Base-by-base conservation (phyloP, 2,329 filamentous ascomycete genomes). In the Fusarium sp. region DNA sequence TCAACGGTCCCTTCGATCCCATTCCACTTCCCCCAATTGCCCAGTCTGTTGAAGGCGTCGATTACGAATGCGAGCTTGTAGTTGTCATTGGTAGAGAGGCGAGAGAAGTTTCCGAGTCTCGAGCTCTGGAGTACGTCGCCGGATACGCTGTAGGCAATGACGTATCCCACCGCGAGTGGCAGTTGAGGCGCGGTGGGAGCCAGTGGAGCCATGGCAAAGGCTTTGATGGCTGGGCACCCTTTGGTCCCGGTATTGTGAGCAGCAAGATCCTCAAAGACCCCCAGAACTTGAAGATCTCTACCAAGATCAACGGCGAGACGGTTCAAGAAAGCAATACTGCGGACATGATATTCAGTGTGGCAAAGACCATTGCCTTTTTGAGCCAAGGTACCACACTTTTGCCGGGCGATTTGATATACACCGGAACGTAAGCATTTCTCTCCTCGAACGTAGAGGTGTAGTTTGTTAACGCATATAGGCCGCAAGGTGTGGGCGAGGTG, bases 271-370 rank as follows among this genome's bases (percentile, higher is more conserved):
- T 48, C 11, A n/a, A 9, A 3, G 46, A 48, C 23, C 46, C 46
- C 1, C 30, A 48, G 30, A 48, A n/a, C 6, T 18, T 48, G 28
- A 34, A 34, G 28, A 36, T 50, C 6, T 50, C 46, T 1, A 34
- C 46, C 16, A 50, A 50, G 11, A 50, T 50, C 2, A 50, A 50
- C 1, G 46, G 30, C 6, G n/a, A 23, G 30, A 36, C 30, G 11
- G 46, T 50, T 11, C 46, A 50, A 34, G 46, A 50, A n/a, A 50
- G 46, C 4, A 36, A 50, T n/a, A 50, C 46, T 4, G 46, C 28
- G 7, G 46, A 50, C 15, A 50, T 36, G 46, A 50, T 50, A 28
- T 50, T 50, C 2, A 50, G 46, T 10, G 46, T 50, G 30, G 16
- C 16, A 50, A 36, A 36, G 11, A 50, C 11, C 1, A 50, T 50